A percentile compares a stretch with the other conserved stretches of the same genome.
Conservation (phyloP, 2,329 filamentous ascomycete species). For the Arachnomyces sp. region DNA sequence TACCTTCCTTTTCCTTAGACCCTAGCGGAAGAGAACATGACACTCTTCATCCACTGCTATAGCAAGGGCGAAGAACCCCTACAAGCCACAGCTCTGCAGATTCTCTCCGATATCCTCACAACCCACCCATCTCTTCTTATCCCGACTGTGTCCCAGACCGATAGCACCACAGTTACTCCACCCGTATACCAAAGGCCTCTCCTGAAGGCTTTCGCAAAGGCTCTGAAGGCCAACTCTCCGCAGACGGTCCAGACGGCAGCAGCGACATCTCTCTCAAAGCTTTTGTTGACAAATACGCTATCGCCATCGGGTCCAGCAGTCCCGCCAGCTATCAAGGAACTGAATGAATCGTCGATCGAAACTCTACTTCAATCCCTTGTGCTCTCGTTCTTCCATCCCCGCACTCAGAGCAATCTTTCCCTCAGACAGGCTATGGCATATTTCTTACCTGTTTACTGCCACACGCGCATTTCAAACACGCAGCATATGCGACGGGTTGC, state of each 20-base stretch:
- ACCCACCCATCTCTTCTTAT: slow-evolving; percentile 77
- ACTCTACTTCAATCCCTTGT: slow-evolving; percentile 75
- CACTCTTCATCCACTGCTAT: slow-evolving; percentile 92
- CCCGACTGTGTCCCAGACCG: slow-evolving; percentile 32
- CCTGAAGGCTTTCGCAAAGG: slow-evolving; percentile 77
- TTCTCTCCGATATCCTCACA: slow-evolving; percentile 86
- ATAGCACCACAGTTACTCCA: slow-evolving; percentile 43
- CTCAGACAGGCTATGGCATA: slow-evolving; percentile 84
- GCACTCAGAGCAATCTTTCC: slow-evolving; percentile 69
- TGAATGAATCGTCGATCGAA: slow-evolving; percentile 55
- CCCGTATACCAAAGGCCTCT: slow-evolving; percentile 53
- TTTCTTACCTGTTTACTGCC: slow-evolving; percentile 91
- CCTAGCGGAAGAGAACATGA: slow-evolving; percentile 84
- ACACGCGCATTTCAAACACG: slow-evolving; percentile 74
- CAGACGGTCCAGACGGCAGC: slow-evolving; percentile 74
- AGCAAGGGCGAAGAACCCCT: slow-evolving; percentile 83
- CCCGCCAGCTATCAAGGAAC: slow-evolving; percentile 34
- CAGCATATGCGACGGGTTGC: slow-evolving; percentile 69
- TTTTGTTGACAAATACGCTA: slow-evolving; percentile 73
- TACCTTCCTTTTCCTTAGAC: slow-evolving; percentile 40
- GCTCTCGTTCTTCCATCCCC: slow-evolving; percentile 81
- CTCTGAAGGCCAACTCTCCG: slow-evolving; percentile 63
- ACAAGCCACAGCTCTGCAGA: slow-evolving; percentile 83
- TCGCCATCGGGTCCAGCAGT: slow-evolving; percentile 46
- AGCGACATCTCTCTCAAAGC: slow-evolving; percentile 73